Evolutionary conservation across 495 filamentous ascomycete genomes (phyloP).

Genomic region (Trypethelium eluteriae): DNA sequence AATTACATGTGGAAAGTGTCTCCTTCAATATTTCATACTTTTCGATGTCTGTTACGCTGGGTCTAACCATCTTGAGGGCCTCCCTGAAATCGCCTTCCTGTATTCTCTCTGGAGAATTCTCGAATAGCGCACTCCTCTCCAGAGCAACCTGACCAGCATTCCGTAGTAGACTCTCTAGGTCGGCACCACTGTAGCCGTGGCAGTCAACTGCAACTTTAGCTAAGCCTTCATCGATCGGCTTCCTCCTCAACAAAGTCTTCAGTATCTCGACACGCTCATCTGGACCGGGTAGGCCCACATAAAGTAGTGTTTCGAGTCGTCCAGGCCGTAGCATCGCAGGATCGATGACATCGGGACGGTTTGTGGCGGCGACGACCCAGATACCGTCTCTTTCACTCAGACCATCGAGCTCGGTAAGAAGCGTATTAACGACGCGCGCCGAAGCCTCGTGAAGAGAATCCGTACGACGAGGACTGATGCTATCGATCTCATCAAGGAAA

Average conservation of each 20-base stretch:
- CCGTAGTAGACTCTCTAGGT: conserved; percentile 68
- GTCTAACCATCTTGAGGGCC: conserved; percentile 62
- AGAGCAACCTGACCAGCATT: conserved; percentile 72
- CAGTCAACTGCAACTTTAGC: conserved; percentile 49
- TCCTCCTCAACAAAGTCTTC: conserved; percentile 62
- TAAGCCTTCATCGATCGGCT: conserved; percentile 36
- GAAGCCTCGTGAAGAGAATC: conserved; percentile 74
- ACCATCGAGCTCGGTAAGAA: conserved; percentile 94
- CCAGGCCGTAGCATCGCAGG: conserved; percentile 90
- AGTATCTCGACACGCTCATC: conserved; percentile 81
- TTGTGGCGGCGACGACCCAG: conserved; percentile 92
- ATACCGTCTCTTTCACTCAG: conserved; percentile 73
- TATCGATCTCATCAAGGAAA: conserved; percentile 97
- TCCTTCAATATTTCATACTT: conserved; percentile 58
- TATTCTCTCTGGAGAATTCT: conserved; percentile 16
- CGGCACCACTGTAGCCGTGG: conserved; percentile 83
- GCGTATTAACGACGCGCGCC: conserved; percentile 85
- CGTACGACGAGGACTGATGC: conserved; percentile 77
- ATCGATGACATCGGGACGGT: conserved; percentile 93
- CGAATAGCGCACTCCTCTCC: conserved; percentile 39
- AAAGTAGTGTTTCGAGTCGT: conserved; percentile 78
- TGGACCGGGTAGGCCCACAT: conserved; percentile 76
- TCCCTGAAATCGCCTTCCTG: conserved; percentile 60
- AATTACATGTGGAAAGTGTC: conserved; percentile 20
- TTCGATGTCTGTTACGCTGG: conserved; percentile 69